Base-by-base conservation (phyloP, 2,329 filamentous ascomycete species). In the Dothideomycetes sp. region DNA sequence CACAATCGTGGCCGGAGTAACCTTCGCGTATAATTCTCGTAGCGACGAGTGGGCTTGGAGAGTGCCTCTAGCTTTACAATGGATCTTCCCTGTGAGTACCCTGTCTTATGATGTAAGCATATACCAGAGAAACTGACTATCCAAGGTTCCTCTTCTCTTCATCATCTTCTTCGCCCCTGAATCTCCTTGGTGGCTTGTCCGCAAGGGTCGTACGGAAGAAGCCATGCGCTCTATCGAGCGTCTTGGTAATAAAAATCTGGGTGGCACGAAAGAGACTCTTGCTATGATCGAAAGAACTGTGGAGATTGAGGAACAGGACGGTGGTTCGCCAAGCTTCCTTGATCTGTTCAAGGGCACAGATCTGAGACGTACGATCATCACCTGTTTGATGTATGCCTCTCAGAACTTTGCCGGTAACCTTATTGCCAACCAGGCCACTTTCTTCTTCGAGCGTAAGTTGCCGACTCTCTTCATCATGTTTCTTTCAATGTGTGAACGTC, bases 391-490 rank as follows among this genome's bases (percentile, higher is more conserved):
- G 16, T 78, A 76, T 55, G 67, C 70, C 3, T 67, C 72, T 22
- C 74, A 78, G 58, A 77, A 78, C 49, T 60, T 79, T 13, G 71
- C 73, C 4, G 75, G 75, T 46, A 78, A 78, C 49, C 61, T 77
- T 33, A 75, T 79, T 45, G 74, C 75, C 50, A 78, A 78, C 49
- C 75, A 78, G 52, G 73, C 74, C 16, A 69, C 72, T 19, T 78
- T 69, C 53, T 79, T 79, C 58, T 80, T 79, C 54, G 64, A 65
- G 47, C 70, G 66, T 69, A 49, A 58, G 65, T 13, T n/a, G n/a
- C n/a, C n/a, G n/a, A 24, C 12, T 24, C 12, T 24, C 22, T 64
- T 50, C 61, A 46, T 17, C 33, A 9, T 36, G 11, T 17, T 23
- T 15, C 19, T 5, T 13, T 18, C 31, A n/a, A n/a, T 33, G 46